A percentile compares a stretch with the other conserved stretches of the same genome.
phyloP scores from a whole-genome alignment of 164 flowering plant genomes.

The Hamamelis virginiana region DNA sequence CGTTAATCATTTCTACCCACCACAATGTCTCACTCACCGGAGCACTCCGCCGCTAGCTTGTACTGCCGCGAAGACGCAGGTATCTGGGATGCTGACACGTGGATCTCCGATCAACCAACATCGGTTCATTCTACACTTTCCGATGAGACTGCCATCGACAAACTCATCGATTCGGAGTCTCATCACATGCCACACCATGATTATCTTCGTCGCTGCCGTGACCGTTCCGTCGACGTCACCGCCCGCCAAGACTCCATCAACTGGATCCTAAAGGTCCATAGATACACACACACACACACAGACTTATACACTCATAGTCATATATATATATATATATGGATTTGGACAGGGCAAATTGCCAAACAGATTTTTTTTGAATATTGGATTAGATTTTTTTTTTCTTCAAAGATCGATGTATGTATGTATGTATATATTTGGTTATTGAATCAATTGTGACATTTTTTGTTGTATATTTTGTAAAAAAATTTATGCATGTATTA shows the following conservation, averaged over 20 bases:
- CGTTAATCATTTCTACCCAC: background rate
- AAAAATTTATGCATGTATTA: no score
- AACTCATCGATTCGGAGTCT: slow-evolving; percentile 38
- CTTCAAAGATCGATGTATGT: no score
- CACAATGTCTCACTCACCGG: slow-evolving; percentile 14
- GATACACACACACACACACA: background rate
- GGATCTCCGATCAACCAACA: slow-evolving; percentile 5
- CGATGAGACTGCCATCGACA: slow-evolving; percentile 24
- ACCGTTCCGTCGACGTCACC: slow-evolving; percentile 36
- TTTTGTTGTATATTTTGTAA: no score
- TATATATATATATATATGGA: no score
- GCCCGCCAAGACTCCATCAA: slow-evolving; percentile 59
- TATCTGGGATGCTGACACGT: slow-evolving; percentile 19
- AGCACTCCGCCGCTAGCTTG: slow-evolving; percentile 23
- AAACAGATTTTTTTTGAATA: no score
- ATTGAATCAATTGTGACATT: no score
- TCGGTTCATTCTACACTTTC: slow-evolving; percentile 6
- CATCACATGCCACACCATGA: slow-evolving; percentile 39
- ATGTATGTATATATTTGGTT: no score
- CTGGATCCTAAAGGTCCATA: slow-evolving; percentile 58
- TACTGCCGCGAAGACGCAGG: slow-evolving; percentile 30
- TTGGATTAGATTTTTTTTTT: no score
- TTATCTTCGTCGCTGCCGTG: slow-evolving; percentile 34
- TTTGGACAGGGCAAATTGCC: no score
- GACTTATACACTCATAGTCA: no score